Evolutionary conservation across 768 basidiomycete genomes (phyloP).

Genomic region (Tylopilus balloui): DNA sequence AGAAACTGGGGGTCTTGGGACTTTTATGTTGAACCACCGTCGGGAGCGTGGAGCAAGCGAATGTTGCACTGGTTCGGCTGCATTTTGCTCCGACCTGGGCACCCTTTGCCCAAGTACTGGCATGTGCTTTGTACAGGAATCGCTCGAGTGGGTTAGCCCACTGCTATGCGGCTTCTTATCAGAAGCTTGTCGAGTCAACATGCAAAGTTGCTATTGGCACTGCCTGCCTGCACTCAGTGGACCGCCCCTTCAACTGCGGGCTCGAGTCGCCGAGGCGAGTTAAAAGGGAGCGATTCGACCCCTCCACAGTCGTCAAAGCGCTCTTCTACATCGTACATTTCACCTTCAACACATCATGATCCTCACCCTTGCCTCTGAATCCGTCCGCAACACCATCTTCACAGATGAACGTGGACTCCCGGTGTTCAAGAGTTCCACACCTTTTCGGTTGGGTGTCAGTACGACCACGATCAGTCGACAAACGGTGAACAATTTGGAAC

Average conservation of each 20-base stretch:
- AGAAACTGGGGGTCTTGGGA: too few species aligned
- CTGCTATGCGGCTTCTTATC: not conserved
- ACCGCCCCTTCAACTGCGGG: not conserved
- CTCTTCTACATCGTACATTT: not conserved
- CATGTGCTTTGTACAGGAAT: not conserved
- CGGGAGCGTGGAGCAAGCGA: too few species aligned
- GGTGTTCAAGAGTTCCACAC: slow-evolving; percentile 25
- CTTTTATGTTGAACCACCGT: too few species aligned
- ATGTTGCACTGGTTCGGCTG: not conserved
- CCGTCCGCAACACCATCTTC: slow-evolving; percentile 26
- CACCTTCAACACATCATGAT: slow-evolving; percentile 13
- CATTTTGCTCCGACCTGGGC: not conserved
- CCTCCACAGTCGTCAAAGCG: not conserved
- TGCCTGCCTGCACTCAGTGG: not conserved
- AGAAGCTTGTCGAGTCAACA: too few species aligned
- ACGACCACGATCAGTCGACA: slow-evolving; percentile 20
- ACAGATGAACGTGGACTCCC: slow-evolving; percentile 26
- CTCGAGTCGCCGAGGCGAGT: not conserved
- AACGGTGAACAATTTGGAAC: slow-evolving; percentile 3
- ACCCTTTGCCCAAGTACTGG: too few species aligned
- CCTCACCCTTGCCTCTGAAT: slow-evolving; percentile 24
- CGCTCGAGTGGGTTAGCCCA: not conserved
- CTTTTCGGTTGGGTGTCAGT: slow-evolving; percentile 14
- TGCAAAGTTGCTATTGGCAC: not conserved
- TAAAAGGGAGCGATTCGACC: not conserved